phyloP scores from a whole-genome alignment of 208 protist species.

The Trypanosoma lewisi region DNA sequence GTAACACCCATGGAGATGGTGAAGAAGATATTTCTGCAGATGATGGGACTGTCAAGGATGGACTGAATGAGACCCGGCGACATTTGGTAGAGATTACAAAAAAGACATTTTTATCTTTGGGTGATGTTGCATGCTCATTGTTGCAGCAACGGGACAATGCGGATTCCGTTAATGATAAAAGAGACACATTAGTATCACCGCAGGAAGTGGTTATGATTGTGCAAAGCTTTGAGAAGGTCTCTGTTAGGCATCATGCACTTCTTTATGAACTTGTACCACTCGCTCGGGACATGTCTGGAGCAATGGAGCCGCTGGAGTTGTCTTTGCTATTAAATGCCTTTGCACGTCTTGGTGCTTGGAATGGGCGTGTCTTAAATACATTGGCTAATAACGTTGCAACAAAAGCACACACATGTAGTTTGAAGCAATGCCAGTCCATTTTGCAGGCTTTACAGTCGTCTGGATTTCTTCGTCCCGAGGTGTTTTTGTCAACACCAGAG shows the following conservation, averaged over 20 bases:
- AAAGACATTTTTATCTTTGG: conserved; percentile 25
- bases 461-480: conserved; percentile 42
- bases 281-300: conserved; percentile 34
- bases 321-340: conserved; percentile 69
- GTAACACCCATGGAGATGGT: too few relatives aligned
- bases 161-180: background rate
- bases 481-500: conserved; percentile 30
- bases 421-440: conserved; percentile 65
- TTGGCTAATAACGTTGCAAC: conserved; percentile 36
- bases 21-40: background rate
- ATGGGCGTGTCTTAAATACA: conserved; percentile 53
- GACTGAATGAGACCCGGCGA: conserved; percentile 2
- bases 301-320: conserved; percentile 66
- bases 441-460: conserved; percentile 63
- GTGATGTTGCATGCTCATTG: conserved; percentile 23
- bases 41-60: conserved; percentile 3
- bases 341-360: conserved; percentile 68
- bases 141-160: conserved; percentile 22
- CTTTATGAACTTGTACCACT: conserved; percentile 62
- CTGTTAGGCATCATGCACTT: conserved; percentile 33
- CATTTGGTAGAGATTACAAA: conserved; percentile 8
- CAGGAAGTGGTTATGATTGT: conserved; percentile 82
- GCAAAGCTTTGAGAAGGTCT: conserved; percentile 60
- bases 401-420: conserved; percentile 32
- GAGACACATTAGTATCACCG: conserved; percentile 22